Conservation (phyloP, 805 yeast genomes). For the Myxozyma sirexii region DNA sequence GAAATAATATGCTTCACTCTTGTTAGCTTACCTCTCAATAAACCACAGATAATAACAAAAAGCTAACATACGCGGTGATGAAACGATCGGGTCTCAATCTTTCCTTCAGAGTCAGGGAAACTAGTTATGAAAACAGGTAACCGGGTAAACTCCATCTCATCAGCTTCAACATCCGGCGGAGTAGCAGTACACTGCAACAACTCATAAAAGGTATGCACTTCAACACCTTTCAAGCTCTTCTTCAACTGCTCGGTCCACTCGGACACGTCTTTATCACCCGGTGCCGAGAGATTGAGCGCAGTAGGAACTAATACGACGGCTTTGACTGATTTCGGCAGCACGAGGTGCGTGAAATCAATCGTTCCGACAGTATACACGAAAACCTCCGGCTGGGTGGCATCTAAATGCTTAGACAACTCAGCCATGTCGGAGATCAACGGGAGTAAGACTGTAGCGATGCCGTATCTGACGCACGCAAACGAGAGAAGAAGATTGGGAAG, state of each 20-base stretch:
- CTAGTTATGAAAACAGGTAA: conserved; percentile 11
- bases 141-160: background rate
- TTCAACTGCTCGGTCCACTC: conserved; percentile 27
- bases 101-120: conserved; percentile 1
- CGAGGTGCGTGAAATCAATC: conserved; percentile 20
- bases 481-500: conserved; percentile 22
- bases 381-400: conserved; percentile 29
- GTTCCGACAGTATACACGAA: conserved; percentile 29
- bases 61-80: conserved; percentile 12
- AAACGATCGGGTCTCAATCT: conserved; percentile 13
- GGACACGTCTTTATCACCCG: background rate
- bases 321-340: conserved; percentile 21
- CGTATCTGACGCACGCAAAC: conserved; percentile 22
- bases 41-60: background rate
- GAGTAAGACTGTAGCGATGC: conserved; percentile 23
- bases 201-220: background rate
- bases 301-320: conserved; percentile 14
- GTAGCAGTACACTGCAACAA: background rate
- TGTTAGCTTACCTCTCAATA: background rate
- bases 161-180: background rate
- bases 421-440: conserved; percentile 13
- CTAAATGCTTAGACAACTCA: conserved; percentile 16
- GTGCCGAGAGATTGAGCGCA: background rate
- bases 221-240: background rate
- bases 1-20: conserved; percentile 38